Evolutionary conservation across 805 yeast genomes (phyloP).

Genomic region (Myxozyma neotropica): DNA sequence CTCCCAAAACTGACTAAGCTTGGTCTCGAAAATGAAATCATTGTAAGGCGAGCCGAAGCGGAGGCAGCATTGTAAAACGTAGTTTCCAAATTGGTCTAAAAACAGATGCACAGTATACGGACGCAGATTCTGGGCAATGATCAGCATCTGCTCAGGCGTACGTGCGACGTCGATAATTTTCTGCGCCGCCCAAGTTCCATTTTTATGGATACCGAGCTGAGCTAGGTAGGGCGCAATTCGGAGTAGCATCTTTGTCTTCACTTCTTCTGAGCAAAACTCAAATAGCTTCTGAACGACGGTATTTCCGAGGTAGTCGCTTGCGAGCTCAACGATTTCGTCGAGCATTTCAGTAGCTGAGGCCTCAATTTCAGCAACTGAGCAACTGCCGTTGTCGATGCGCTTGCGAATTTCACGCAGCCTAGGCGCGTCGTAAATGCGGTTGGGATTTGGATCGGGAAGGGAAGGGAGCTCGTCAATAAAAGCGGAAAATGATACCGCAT

Average conservation of each 20-base stretch:
- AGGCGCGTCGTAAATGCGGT: conserved; percentile 83
- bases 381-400: conserved; percentile 57
- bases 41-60: conserved; percentile 88
- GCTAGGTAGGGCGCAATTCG: conserved; percentile 78
- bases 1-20: conserved; percentile 73
- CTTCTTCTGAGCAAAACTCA: conserved; percentile 64
- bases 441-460: conserved; percentile 69
- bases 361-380: conserved; percentile 68
- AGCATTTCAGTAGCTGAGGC: conserved; percentile 80
- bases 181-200: conserved; percentile 99
- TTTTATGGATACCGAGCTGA: conserved; percentile 92
- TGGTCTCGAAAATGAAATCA: conserved; percentile 83
- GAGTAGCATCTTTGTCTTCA: conserved; percentile 80
- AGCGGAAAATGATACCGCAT: conserved; percentile 39
- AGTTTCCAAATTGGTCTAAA: conserved; percentile 95
- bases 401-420: conserved; percentile 85
- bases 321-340: conserved; percentile 84
- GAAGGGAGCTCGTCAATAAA: conserved; percentile 49
- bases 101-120: conserved; percentile 84
- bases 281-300: conserved; percentile 93
- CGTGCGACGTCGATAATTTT: conserved; percentile 80
- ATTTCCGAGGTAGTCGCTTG: conserved; percentile 92
- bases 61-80: conserved; percentile 91
- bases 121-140: conserved; percentile 69
- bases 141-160: conserved; percentile 61